Evolutionary conservation across 1,284 basidiomycete genomes (phyloP).

Genomic region (Trichosporon asahii): DNA sequence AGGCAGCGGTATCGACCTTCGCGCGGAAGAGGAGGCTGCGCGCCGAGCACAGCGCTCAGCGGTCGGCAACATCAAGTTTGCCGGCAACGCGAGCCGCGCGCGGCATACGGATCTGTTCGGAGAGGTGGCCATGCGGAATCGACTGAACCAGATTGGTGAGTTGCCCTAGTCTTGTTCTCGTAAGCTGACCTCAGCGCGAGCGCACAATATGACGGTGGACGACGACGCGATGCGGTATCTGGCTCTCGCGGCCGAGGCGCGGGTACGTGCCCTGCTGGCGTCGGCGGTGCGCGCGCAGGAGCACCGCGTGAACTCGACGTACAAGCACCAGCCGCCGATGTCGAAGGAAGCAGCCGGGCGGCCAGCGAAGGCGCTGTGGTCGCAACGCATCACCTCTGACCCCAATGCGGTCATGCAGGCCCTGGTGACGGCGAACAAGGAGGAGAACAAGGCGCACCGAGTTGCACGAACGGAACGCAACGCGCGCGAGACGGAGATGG

Average conservation of each 20-base stretch:
- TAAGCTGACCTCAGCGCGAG: conserved; percentile 26
- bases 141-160: conserved; percentile 31
- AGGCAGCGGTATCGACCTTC: conserved; percentile 31
- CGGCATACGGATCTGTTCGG: conserved; percentile 41
- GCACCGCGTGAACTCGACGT: conserved; percentile 44
- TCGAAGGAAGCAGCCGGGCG: background rate
- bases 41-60: conserved; percentile 27
- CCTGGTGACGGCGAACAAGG: conserved; percentile 36
- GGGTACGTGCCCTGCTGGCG: conserved; percentile 35
- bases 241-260: conserved; percentile 42
- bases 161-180: too few relatives aligned
- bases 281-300: conserved; percentile 39
- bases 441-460: conserved; percentile 42
- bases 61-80: conserved; percentile 22
- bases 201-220: conserved; percentile 38
- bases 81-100: conserved; percentile 28
- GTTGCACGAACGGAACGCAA: conserved; percentile 41
- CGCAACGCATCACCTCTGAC: conserved; percentile 35
- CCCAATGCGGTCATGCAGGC: conserved; percentile 35
- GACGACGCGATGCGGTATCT: conserved; percentile 43
- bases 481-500: conserved; percentile 41
- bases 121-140: conserved; percentile 27
- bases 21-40: conserved; percentile 45
- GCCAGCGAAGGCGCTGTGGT: conserved; percentile 35
- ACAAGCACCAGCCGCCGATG: conserved; percentile 36